These are phyloP conservation scores for Vitis rupestris DNA, from an alignment of 164 flowering plant genomes.

Conservation along the genomic window DNA sequence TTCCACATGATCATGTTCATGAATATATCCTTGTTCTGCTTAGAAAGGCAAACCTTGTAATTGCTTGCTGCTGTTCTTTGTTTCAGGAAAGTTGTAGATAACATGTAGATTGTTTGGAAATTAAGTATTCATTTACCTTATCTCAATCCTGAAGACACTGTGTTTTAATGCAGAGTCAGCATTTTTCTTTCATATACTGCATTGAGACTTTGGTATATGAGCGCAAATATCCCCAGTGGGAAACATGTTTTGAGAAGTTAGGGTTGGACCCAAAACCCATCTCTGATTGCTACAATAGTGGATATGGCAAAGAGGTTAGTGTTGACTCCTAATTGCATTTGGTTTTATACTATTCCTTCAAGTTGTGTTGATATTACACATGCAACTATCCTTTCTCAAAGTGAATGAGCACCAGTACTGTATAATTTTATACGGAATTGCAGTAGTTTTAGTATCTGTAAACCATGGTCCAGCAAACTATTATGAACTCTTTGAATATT, in stretches of 20 bases:
- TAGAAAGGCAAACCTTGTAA: too few relatives aligned
- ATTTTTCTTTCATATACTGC: constrained; percentile 74
- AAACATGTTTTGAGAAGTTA: constrained; percentile 58
- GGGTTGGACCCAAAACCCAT: constrained; percentile 58
- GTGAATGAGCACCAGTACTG: background rate
- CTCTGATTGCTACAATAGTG: constrained; percentile 51
- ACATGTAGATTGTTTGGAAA: too few relatives aligned
- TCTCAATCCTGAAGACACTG: too few relatives aligned
- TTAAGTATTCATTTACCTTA: too few relatives aligned
- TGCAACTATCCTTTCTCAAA: background rate
- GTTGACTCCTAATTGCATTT: constrained; percentile 3
- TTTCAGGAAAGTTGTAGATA: too few relatives aligned
- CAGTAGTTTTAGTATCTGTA: background rate
- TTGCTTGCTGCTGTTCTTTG: too few relatives aligned
- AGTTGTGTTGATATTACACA: background rate
- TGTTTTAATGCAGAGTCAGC: constrained; percentile 58
- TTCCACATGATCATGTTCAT: too few relatives aligned
- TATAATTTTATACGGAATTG: background rate
- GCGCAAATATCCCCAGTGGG: constrained; percentile 59
- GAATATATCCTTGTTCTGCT: too few relatives aligned
- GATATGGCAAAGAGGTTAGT: constrained; percentile 61
- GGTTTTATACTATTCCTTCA: background rate
- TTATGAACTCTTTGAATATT: background rate
- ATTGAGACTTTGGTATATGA: constrained; percentile 58
- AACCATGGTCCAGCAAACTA: background rate